A percentile compares a stretch with the other conserved stretches of the same genome.
These are phyloP conservation scores for Fusarium staphyleae DNA, from an alignment of 2,329 filamentous ascomycete species.

Conservation along the genomic window DNA sequence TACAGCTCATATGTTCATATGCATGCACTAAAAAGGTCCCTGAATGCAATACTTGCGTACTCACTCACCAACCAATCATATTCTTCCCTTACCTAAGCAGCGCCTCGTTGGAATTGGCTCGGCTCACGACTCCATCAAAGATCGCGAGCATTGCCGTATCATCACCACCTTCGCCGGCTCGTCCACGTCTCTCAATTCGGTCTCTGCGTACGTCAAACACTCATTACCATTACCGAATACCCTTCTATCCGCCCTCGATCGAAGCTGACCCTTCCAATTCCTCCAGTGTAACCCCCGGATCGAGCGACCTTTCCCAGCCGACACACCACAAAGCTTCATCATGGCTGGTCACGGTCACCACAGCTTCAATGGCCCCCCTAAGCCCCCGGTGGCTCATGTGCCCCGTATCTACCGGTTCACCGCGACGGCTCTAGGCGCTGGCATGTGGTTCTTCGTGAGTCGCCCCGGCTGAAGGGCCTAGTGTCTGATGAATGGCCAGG, in stretches of 20 bases:
- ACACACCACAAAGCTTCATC: slow-evolving; percentile 21
- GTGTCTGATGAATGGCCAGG: background rate
- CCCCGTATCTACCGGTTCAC: slow-evolving; percentile 78
- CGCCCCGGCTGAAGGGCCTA: background rate
- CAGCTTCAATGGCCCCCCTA: slow-evolving; percentile 47
- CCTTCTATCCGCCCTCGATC: background rate
- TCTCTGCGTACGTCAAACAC: slow-evolving; percentile 30
- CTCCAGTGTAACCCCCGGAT: slow-evolving; percentile 16
- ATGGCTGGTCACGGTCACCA: slow-evolving; percentile 40
- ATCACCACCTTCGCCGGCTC: slow-evolving; percentile 26
- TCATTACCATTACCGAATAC: rapidly evolving
- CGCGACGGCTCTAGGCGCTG: slow-evolving; percentile 86
- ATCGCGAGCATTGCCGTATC: slow-evolving; percentile 23
- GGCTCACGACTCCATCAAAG: slow-evolving; percentile 30
- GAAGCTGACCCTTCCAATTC: slow-evolving; percentile 2
- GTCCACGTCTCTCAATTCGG: slow-evolving; percentile 32
- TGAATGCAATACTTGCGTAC: background rate
- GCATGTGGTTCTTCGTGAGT: slow-evolving; percentile 99
- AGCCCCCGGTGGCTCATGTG: slow-evolving; percentile 57
- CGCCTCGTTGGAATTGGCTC: slow-evolving; percentile 27
- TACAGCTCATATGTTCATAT: background rate
- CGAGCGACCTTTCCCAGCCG: slow-evolving; percentile 13
- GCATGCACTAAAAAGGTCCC: background rate
- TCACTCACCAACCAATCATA: slow-evolving; percentile 21
- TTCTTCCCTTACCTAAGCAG: slow-evolving; percentile 36